Evolutionary conservation across 345 rosid genomes (phyloP), one percentile per base, ranked within the genome.

Genomic region (Passiflora organensis): DNA sequence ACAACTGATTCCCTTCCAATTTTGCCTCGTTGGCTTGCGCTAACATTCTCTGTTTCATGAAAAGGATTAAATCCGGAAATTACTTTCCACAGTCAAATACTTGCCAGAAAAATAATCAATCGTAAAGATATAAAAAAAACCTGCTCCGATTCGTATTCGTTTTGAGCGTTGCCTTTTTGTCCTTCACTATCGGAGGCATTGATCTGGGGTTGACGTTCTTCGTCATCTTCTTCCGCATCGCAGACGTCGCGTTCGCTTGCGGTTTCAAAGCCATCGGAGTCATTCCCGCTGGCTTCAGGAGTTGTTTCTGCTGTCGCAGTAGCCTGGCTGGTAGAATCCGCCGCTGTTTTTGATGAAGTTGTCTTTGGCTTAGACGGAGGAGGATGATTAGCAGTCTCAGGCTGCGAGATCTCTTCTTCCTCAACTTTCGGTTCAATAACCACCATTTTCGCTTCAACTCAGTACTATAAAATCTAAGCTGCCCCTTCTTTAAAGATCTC

Each of bases 201-300:
- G n/a, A n/a, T n/a, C n/a, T n/a, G n/a, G n/a, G n/a, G n/a, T n/a
- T n/a, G n/a, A n/a, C n/a, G 24, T 15, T 34, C n/a, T n/a, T n/a
- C n/a, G n/a, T n/a, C 50, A 0, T 58, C 68, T 14, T 63, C 74
- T 55, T 83, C 87, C 0, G 62, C 60, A 20, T 78, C 88, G 49
- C 78, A 73, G 8, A 77, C 65, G 20, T 70, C 95, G 41, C 80
- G 72, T 25, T 91, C 97, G 69, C 91, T 91, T n/a, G 97, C 96
- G 10, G 96, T 91, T 59, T 87, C 95, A 62, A 82, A 91, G 14
- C 96, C 96, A 62, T 91, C 96, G 51, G 91, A 85, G 32, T 72
- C 82, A 37, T 74, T 81, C 18, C 69, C 83, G 39, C 60, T 51
- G 37, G 24, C 75, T 34, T 45, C 60, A 13, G 67, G 19, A 6